These are phyloP conservation scores for Lecanicillium sp. DNA, from an alignment of 2,329 filamentous ascomycete genomes.

Conservation along the genomic window DNA sequence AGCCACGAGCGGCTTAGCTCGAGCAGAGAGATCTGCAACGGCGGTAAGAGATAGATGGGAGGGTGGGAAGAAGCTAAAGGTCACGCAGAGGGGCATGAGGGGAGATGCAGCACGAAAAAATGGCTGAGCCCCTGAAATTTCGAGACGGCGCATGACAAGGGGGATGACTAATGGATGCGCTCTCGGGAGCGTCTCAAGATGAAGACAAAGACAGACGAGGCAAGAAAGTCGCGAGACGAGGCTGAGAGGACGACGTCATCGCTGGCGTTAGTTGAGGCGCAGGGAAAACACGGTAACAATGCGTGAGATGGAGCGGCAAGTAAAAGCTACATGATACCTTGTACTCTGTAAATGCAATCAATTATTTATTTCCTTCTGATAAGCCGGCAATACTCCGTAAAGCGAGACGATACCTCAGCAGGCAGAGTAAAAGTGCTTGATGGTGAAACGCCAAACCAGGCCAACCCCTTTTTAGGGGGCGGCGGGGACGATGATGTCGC, in stretches of 20 bases:
- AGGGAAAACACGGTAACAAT: background rate
- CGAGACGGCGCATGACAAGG: background rate
- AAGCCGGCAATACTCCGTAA: too few relatives aligned
- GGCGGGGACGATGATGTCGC: too few relatives aligned
- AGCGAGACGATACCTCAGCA: too few relatives aligned
- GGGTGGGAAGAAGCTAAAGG: background rate
- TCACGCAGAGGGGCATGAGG: background rate
- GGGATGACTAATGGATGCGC: background rate
- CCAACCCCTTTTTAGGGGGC: too few relatives aligned
- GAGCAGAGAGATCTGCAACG: conserved; percentile 6
- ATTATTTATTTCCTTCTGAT: too few relatives aligned
- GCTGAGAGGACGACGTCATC: conserved; percentile 2
- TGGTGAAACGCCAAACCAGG: too few relatives aligned
- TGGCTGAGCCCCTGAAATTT: conserved; percentile 13
- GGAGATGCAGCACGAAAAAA: background rate
- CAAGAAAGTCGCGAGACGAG: background rate
- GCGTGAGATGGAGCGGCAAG: background rate
- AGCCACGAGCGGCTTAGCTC: too few relatives aligned
- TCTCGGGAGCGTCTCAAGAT: too few relatives aligned
- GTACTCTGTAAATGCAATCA: too few relatives aligned
- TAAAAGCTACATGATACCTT: background rate
- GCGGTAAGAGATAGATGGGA: background rate
- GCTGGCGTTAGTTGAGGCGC: background rate
- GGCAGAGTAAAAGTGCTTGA: too few relatives aligned
- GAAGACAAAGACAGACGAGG: background rate